phyloP scores from a whole-genome alignment of 805 yeast genomes.

The Monosporozyma yasuniensis region DNA sequence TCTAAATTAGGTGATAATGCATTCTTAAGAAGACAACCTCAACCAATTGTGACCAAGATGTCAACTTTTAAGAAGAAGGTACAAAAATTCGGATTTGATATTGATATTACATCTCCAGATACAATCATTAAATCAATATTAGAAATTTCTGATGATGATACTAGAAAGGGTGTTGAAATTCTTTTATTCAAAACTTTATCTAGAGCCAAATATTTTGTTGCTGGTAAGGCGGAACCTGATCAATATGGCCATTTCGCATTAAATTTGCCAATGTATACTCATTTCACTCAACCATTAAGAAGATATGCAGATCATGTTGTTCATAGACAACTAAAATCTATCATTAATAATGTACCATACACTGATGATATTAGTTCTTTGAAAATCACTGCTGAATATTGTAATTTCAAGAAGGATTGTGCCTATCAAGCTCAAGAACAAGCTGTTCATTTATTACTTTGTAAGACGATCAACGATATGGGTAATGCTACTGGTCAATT shows the following conservation, averaged over 20 bases:
- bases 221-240: constrained; percentile 79
- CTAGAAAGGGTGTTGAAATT: constrained; percentile 69
- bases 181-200: constrained; percentile 72
- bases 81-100: constrained; percentile 49
- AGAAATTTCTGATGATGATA: constrained; percentile 48
- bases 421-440: constrained; percentile 91
- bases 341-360: constrained; percentile 39
- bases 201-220: constrained; percentile 79
- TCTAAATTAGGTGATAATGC: constrained; percentile 73
- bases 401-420: constrained; percentile 92
- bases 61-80: constrained; percentile 71
- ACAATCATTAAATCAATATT: constrained; percentile 65
- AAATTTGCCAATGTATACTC: constrained; percentile 81
- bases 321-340: constrained; percentile 78
- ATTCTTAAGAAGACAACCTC: constrained; percentile 76
- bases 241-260: constrained; percentile 70
- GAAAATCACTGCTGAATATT: constrained; percentile 79
- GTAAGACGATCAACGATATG: constrained; percentile 76
- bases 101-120: constrained; percentile 69
- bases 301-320: constrained; percentile 89
- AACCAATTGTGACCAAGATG: constrained; percentile 74
- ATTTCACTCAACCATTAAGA: constrained; percentile 85
- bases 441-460: constrained; percentile 75
- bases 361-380: constrained; percentile 56
- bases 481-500: constrained; percentile 67